These are phyloP conservation scores for Camelina neglecta DNA, from an alignment of 345 rosid genomes.

Conservation along the genomic window DNA sequence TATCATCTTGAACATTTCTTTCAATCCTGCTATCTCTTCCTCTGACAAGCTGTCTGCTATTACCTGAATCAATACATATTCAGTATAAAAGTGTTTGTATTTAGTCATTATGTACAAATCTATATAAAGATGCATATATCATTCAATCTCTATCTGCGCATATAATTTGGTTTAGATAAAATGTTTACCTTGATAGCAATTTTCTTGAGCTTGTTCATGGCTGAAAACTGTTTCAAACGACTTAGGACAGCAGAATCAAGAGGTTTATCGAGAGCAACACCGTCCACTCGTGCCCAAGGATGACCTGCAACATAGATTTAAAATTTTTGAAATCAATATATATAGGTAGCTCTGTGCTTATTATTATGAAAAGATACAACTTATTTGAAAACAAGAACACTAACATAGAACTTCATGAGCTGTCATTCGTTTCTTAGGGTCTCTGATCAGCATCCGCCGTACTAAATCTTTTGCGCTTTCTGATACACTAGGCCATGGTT, in stretches of 20 bases:
- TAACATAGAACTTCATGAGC: constrained; percentile 92
- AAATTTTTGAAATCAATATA: neutral
- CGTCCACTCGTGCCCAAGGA: constrained; percentile 91
- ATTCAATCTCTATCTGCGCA: neutral
- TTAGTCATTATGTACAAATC: neutral
- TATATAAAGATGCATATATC: neutral
- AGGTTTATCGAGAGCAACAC: constrained; percentile 92
- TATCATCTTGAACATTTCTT: constrained; percentile 94
- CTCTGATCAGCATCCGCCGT: constrained; percentile 80
- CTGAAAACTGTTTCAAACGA: constrained; percentile 92
- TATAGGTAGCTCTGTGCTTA: neutral
- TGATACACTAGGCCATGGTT: constrained; percentile 97
- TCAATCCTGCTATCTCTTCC: constrained; percentile 89
- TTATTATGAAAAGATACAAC: neutral
- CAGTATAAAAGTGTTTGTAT: neutral
- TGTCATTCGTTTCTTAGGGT: constrained; percentile 79
- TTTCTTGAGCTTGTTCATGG: constrained; percentile 95
- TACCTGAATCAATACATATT: constrained; percentile 50
- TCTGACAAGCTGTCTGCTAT: constrained; percentile 91
- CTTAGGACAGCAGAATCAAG: constrained; percentile 88
- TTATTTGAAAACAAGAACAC: constrained; percentile 38
- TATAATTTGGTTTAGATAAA: neutral
- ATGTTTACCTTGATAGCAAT: constrained; percentile 81
- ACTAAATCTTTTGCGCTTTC: constrained; percentile 86
- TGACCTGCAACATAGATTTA: constrained; percentile 62